Percentiles rank a stretch among this genome's conserved stretches.
These are phyloP conservation scores for Fusarium caatingaense DNA, from an alignment of 2,329 filamentous ascomycete genomes.

Conservation along the genomic window DNA sequence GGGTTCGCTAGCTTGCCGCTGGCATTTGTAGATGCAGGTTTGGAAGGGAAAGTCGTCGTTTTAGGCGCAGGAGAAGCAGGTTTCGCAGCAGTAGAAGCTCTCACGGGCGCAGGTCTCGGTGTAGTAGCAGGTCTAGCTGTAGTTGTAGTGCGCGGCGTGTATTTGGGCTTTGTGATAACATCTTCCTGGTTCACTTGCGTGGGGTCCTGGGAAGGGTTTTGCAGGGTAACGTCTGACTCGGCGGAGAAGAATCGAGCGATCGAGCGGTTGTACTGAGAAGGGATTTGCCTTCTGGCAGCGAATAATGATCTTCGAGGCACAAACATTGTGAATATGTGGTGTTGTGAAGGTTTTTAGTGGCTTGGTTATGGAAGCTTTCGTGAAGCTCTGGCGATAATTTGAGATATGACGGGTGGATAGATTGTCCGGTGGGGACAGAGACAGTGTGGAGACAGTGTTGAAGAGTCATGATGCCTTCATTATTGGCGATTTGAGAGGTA, in stretches of 20 bases:
- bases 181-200: constrained; percentile 29
- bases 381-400: constrained; percentile 26
- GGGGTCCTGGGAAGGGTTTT: constrained; percentile 31
- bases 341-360: neutral
- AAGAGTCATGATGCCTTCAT: constrained; percentile 30
- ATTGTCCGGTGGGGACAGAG: constrained; percentile 18
- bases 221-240: constrained; percentile 28
- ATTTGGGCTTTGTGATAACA: constrained; percentile 7
- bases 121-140: neutral
- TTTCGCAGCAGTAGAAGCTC: neutral
- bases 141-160: neutral
- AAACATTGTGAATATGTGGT: constrained; percentile 43
- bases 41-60: neutral
- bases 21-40: neutral
- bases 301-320: constrained; percentile 41
- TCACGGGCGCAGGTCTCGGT: constrained; percentile 7
- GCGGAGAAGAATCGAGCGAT: constrained; percentile 42
- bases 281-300: constrained; percentile 30
- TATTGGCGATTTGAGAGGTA: neutral
- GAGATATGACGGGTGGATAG: constrained; percentile 27
- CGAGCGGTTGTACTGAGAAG: constrained; percentile 27
- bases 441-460: constrained; percentile 17
- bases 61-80: neutral
- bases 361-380: neutral
- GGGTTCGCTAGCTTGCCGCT: constrained; percentile 17